A percentile compares a stretch with the other conserved stretches of the same genome.
These are phyloP conservation scores for Boletus sp. DNA, from an alignment of 768 basidiomycete genomes.

Conservation along the genomic window DNA sequence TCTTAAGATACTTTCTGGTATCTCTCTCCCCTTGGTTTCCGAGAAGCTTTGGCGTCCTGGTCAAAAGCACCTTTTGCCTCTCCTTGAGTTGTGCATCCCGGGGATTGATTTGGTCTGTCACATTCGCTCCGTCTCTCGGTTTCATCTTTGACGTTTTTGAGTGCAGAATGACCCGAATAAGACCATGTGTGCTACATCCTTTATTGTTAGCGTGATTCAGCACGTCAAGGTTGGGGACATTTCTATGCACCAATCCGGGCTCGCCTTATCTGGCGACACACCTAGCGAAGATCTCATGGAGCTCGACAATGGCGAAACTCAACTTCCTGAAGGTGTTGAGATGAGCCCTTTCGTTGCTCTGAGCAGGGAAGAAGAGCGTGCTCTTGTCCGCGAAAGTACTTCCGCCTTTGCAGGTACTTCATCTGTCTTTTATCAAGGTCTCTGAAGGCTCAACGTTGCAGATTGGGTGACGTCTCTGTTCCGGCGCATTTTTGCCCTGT, in stretches of 20 bases:
- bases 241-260: constrained; percentile 57
- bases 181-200: constrained; percentile 77
- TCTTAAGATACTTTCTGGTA: constrained; percentile 76
- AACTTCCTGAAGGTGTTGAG: constrained; percentile 51
- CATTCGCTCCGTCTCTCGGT: background rate
- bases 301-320: constrained; percentile 44
- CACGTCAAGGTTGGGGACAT: constrained; percentile 78
- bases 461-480: constrained; percentile 83
- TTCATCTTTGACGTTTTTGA: background rate
- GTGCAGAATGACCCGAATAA: constrained; percentile 75
- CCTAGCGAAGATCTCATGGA: constrained; percentile 57
- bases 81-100: constrained; percentile 86
- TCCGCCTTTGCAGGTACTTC: constrained; percentile 68
- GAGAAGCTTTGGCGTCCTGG: constrained; percentile 82
- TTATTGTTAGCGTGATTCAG: constrained; percentile 71
- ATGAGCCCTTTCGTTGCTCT: constrained; percentile 37
- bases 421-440: constrained; percentile 5
- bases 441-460: constrained; percentile 26
- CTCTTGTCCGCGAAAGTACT: constrained; percentile 74
- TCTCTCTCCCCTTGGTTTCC: constrained; percentile 72
- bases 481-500: constrained; percentile 74
- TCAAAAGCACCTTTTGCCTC: constrained; percentile 82
- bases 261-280: constrained; percentile 52
- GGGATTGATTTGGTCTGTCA: constrained; percentile 81
- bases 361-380: constrained; percentile 65